phyloP scores from a whole-genome alignment of 148 eudicot species.

The Rhododendron mucronatum region DNA sequence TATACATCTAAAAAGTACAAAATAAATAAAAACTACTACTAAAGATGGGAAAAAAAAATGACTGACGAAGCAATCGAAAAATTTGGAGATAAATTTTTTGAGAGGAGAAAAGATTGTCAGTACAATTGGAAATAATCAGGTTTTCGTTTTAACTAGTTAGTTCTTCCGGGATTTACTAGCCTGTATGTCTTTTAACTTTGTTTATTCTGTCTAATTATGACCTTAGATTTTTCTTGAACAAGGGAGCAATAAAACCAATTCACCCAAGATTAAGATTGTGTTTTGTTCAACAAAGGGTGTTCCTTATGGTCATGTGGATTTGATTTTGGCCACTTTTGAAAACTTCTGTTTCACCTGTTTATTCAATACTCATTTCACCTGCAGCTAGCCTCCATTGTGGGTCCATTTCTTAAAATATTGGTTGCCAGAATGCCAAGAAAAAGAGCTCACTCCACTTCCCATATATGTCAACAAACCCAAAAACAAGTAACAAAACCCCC shows the following conservation, averaged over 20 bases:
- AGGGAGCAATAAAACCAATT: not conserved
- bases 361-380: conserved; percentile 3
- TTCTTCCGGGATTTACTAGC: not conserved
- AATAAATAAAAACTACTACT: too few species aligned
- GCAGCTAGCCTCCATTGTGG: not conserved
- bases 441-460: not conserved
- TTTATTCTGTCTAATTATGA: not conserved
- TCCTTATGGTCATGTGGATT: not conserved
- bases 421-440: conserved; percentile 1
- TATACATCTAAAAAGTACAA: too few species aligned
- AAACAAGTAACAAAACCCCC: not conserved
- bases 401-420: not conserved
- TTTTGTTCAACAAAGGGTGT: not conserved
- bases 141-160: not conserved
- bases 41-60: too few species aligned
- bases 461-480: not conserved
- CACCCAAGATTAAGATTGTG: too few species aligned
- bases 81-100: too few species aligned
- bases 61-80: too few species aligned
- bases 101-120: too few species aligned
- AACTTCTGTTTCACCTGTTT: not conserved
- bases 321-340: not conserved
- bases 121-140: too few species aligned
- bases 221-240: not conserved
- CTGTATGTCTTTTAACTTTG: not conserved